Conservation (phyloP, 2,329 filamentous ascomycete genomes). For the Pyricularia grisea region DNA sequence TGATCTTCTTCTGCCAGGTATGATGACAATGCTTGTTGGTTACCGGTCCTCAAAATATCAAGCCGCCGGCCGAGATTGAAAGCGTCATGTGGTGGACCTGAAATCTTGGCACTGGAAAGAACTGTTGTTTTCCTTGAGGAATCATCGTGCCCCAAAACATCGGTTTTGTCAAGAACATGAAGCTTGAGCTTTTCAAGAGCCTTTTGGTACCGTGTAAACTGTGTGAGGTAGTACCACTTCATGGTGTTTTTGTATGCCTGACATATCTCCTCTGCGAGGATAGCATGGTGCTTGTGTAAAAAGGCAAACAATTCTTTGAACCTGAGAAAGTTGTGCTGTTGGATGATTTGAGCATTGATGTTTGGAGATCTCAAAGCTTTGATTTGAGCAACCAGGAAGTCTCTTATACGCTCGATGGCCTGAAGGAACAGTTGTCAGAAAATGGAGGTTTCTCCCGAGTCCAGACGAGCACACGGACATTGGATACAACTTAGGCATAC, state of each 20-base stretch:
- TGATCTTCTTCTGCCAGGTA: slow-evolving; percentile 89
- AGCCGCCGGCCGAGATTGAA: slow-evolving; percentile 82
- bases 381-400: slow-evolving; percentile 90
- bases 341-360: slow-evolving; percentile 94
- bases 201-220: slow-evolving; percentile 81
- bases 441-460: background rate
- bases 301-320: slow-evolving; percentile 87
- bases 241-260: slow-evolving; percentile 97
- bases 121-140: slow-evolving; percentile 53
- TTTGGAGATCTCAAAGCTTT: slow-evolving; percentile 89
- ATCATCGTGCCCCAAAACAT: slow-evolving; percentile 74
- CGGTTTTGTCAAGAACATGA: slow-evolving; percentile 72
- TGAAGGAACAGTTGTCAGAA: slow-evolving; percentile 17
- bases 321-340: slow-evolving; percentile 81
- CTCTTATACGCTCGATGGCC: slow-evolving; percentile 88
- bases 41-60: slow-evolving; percentile 67
- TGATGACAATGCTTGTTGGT: slow-evolving; percentile 70
- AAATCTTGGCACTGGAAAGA: slow-evolving; percentile 38
- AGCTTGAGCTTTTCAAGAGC: slow-evolving; percentile 78
- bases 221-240: slow-evolving; percentile 93
- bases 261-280: slow-evolving; percentile 81
- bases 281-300: slow-evolving; percentile 68
- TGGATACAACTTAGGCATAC: slow-evolving; percentile 26
- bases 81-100: slow-evolving; percentile 65
- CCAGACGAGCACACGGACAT: background rate